phyloP scores from a whole-genome alignment of 768 basidiomycete genomes.

The Fistulinella prunicolor region DNA sequence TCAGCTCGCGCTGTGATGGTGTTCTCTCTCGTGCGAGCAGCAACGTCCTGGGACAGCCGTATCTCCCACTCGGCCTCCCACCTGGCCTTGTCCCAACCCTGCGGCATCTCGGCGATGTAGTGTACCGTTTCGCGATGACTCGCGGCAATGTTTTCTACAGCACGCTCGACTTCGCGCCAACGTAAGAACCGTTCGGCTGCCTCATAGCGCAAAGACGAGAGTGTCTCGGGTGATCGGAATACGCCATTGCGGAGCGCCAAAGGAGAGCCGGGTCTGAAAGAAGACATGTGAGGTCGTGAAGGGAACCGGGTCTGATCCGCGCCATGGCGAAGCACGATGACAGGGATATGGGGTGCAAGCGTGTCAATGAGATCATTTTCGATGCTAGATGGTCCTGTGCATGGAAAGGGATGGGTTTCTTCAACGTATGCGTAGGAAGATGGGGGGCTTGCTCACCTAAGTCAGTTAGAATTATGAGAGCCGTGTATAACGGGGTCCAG shows the following conservation, averaged over 20 bases:
- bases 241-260: slow-evolving; percentile 55
- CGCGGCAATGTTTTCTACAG: slow-evolving; percentile 43
- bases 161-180: slow-evolving; percentile 69
- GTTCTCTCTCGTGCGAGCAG: slow-evolving; percentile 44
- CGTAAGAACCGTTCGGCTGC: slow-evolving; percentile 67
- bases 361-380: slow-evolving; percentile 49
- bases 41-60: slow-evolving; percentile 60
- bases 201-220: slow-evolving; percentile 55
- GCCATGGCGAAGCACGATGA: slow-evolving; percentile 50
- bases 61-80: slow-evolving; percentile 70
- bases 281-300: slow-evolving; percentile 41
- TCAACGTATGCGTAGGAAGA: not conserved
- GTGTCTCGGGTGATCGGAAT: slow-evolving; percentile 62
- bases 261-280: slow-evolving; percentile 53
- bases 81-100: slow-evolving; percentile 55
- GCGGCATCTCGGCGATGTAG: slow-evolving; percentile 19
- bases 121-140: slow-evolving; percentile 25
- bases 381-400: slow-evolving; percentile 24
- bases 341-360: slow-evolving; percentile 53
- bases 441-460: slow-evolving; percentile 37
- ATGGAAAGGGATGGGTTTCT: slow-evolving; percentile 2
- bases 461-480: slow-evolving; percentile 51
- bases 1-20: slow-evolving; percentile 23
- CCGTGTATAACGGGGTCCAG: slow-evolving; percentile 57
- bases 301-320: slow-evolving; percentile 32